phyloP scores from a whole-genome alignment of 345 rosid genomes.

The Moricandia moricandioides region DNA sequence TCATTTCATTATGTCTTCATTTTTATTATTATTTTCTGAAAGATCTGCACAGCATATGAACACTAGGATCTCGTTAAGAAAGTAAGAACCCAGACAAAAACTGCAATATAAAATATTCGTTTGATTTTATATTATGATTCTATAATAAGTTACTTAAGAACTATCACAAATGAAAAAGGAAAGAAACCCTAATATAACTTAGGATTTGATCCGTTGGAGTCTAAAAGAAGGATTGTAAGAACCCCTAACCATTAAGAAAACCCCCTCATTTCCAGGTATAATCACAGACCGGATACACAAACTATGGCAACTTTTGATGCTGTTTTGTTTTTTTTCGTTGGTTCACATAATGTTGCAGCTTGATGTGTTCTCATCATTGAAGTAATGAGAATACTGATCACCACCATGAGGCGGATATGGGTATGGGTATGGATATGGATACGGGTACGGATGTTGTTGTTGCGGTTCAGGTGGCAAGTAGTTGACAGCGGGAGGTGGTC shows the following conservation, averaged over 20 bases:
- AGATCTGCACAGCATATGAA: conserved; percentile 52
- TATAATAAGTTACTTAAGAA: conserved; percentile 48
- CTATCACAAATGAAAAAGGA: conserved; percentile 35
- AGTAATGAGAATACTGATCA: conserved; percentile 52
- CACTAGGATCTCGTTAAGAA: conserved; percentile 42
- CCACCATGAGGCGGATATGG: conserved; percentile 29
- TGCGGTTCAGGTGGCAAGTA: conserved; percentile 67
- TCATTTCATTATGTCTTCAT: conserved; percentile 14
- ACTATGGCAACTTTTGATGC: conserved; percentile 28
- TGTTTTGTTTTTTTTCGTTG: background rate
- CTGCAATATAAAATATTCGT: conserved; percentile 33
- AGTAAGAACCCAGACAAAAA: conserved; percentile 25
- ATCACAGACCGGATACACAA: conserved; percentile 37
- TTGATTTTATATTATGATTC: conserved; percentile 44
- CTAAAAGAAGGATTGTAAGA: conserved; percentile 28
- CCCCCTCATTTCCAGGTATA: conserved; percentile 55
- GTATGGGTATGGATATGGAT: conserved; percentile 30
- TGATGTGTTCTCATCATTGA: conserved; percentile 87
- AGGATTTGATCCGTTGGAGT: conserved; percentile 33
- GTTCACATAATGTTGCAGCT: conserved; percentile 89
- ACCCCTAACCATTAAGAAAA: conserved; percentile 38
- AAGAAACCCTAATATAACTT: conserved; percentile 45
- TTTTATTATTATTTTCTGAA: conserved; percentile 14
- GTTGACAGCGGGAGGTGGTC: conserved; percentile 80
- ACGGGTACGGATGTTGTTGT: conserved; percentile 35